phyloP scores from a whole-genome alignment of 2,329 filamentous ascomycete species.

The Chaetomiaceae sp. region DNA sequence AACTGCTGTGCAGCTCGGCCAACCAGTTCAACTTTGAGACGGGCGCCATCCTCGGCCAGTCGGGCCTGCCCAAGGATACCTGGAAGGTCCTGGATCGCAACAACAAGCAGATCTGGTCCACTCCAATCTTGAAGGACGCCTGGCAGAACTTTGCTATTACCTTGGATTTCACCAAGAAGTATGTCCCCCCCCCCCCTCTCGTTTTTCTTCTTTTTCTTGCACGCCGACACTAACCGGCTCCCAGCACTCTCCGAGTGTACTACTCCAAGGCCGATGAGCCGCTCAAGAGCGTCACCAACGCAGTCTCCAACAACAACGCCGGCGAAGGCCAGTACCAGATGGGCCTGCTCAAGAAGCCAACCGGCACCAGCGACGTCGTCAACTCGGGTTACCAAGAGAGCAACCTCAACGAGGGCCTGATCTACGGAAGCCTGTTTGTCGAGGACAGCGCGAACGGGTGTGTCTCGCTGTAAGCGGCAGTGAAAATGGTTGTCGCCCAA shows the following conservation, averaged over 20 bases:
- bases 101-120: slow-evolving; percentile 39
- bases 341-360: slow-evolving; percentile 55
- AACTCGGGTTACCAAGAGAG: slow-evolving; percentile 46
- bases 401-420: slow-evolving; percentile 45
- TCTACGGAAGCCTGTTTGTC: slow-evolving; percentile 48
- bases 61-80: slow-evolving; percentile 35
- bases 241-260: slow-evolving; percentile 52
- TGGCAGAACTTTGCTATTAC: slow-evolving; percentile 61
- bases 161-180: slow-evolving; percentile 53
- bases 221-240: not conserved
- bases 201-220: not conserved
- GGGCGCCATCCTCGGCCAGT: slow-evolving; percentile 35
- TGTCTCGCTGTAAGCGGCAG: slow-evolving; percentile 35
- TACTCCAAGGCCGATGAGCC: slow-evolving; percentile 48
- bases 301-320: slow-evolving; percentile 46
- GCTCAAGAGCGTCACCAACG: slow-evolving; percentile 44
- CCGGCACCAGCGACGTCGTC: slow-evolving; percentile 47
- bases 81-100: slow-evolving; percentile 40
- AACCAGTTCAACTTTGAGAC: slow-evolving; percentile 39
- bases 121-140: slow-evolving; percentile 39
- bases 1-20: slow-evolving; percentile 20
- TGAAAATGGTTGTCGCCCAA: not conserved
- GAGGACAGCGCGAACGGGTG: slow-evolving; percentile 43
- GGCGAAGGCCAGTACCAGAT: slow-evolving; percentile 54
- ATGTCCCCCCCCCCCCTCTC: slow-evolving; percentile 27